Conservation (phyloP, 2,329 filamentous ascomycete species). For the Oidium heveae region DNA sequence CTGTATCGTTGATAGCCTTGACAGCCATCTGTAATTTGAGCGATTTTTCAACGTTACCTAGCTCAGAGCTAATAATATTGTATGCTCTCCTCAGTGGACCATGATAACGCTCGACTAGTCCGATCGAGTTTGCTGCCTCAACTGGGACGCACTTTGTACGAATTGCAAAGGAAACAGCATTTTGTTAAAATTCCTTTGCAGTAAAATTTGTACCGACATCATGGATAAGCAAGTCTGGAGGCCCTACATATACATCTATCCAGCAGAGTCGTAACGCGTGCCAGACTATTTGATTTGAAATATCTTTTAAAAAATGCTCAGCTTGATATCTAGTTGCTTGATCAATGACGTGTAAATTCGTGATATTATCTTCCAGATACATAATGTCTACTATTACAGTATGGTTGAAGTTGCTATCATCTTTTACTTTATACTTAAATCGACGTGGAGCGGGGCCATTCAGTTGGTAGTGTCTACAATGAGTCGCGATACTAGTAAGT, state of each 20-base stretch:
- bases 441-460: not conserved
- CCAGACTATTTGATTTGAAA: not conserved
- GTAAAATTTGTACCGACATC: no score
- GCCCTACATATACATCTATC: constrained; percentile 2
- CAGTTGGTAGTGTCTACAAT: not conserved
- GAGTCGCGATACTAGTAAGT: not conserved
- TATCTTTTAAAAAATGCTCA: constrained; percentile 1
- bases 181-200: constrained; percentile 1
- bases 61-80: no score
- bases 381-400: constrained; percentile 2
- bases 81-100: no score
- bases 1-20: no score
- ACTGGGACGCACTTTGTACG: not conserved
- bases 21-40: no score
- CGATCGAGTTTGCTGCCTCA: not conserved
- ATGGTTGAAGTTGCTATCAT: constrained; percentile 1
- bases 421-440: not conserved
- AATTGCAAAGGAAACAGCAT: not conserved
- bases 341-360: constrained; percentile 1
- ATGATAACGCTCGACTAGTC: constrained; percentile 1
- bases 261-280: constrained; percentile 1
- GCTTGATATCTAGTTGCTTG: constrained; percentile 1
- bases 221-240: not conserved
- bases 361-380: constrained; percentile 1
- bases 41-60: no score